phyloP scores from a whole-genome alignment of 108 stramenopile genomes.

The Seminavis robusta region DNA sequence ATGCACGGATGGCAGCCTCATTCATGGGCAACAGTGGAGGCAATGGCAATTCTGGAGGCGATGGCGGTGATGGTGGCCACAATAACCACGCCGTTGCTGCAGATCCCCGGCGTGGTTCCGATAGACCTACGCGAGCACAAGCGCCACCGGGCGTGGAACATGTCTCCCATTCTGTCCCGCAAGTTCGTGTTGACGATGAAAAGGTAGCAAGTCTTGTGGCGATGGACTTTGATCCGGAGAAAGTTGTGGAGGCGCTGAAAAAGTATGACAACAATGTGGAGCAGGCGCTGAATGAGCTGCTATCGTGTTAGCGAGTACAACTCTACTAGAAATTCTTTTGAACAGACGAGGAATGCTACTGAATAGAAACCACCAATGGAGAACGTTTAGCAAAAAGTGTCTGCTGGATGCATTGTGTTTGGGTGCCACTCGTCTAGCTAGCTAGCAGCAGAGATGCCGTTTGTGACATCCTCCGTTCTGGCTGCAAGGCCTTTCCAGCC shows the following conservation, averaged over 20 bases:
- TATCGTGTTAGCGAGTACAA: slow-evolving; percentile 14
- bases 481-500: too few relatives aligned
- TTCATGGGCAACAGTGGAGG: slow-evolving; percentile 5
- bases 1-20: slow-evolving; percentile 42
- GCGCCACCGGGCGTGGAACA: slow-evolving; percentile 8
- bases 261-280: slow-evolving; percentile 56
- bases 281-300: slow-evolving; percentile 48
- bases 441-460: too few relatives aligned
- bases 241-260: slow-evolving; percentile 42
- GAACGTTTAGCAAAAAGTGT: too few relatives aligned
- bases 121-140: not conserved
- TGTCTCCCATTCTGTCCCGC: slow-evolving; percentile 7
- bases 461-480: too few relatives aligned
- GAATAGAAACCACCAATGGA: too few relatives aligned
- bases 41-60: not conserved
- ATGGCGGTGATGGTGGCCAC: not conserved
- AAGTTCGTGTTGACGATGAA: slow-evolving; percentile 45
- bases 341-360: too few relatives aligned
- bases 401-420: too few relatives aligned
- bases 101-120: not conserved
- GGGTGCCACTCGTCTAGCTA: too few relatives aligned
- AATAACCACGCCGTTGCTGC: not conserved
- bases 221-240: slow-evolving; percentile 62
- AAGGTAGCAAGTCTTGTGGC: slow-evolving; percentile 52
- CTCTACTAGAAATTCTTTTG: too few relatives aligned